Conservation (phyloP, 2,329 filamentous ascomycete genomes). For the Claviceps sorghi region DNA sequence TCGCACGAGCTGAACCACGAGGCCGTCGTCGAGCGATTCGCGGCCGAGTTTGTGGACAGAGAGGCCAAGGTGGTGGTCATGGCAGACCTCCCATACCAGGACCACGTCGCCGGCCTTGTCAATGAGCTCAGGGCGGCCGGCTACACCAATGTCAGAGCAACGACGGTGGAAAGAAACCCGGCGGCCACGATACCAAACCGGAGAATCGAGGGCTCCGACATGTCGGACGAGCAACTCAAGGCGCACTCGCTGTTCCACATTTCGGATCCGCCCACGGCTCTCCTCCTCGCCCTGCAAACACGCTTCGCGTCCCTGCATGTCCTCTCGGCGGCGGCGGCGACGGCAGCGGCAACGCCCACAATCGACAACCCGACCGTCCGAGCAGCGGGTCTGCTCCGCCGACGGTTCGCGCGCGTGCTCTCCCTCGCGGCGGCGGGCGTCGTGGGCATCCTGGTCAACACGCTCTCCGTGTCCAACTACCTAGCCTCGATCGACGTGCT, state of each 20-base stretch:
- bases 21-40: slow-evolving; percentile 44
- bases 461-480: slow-evolving; percentile 83
- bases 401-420: slow-evolving; percentile 78
- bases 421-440: slow-evolving; percentile 67
- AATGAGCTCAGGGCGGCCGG: slow-evolving; percentile 41
- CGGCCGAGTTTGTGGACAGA: slow-evolving; percentile 50
- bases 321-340: slow-evolving; percentile 45
- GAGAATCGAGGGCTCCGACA: slow-evolving; percentile 34
- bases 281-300: slow-evolving; percentile 76
- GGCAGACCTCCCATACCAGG: slow-evolving; percentile 77
- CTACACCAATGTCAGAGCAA: slow-evolving; percentile 56
- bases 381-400: slow-evolving; percentile 48
- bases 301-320: slow-evolving; percentile 68
- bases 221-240: slow-evolving; percentile 33
- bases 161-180: slow-evolving; percentile 63
- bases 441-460: slow-evolving; percentile 92
- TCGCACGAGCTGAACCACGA: slow-evolving; percentile 51
- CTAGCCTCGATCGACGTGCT: slow-evolving; percentile 64
- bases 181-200: slow-evolving; percentile 74
- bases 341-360: slow-evolving; percentile 32
- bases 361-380: slow-evolving; percentile 30
- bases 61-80: slow-evolving; percentile 58
- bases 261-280: slow-evolving; percentile 61
- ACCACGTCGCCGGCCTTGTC: slow-evolving; percentile 51
- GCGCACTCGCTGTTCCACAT: slow-evolving; percentile 74